phyloP scores from a whole-genome alignment of 192 early-diverging fungal genomes.

The Coemansia sp. region DNA sequence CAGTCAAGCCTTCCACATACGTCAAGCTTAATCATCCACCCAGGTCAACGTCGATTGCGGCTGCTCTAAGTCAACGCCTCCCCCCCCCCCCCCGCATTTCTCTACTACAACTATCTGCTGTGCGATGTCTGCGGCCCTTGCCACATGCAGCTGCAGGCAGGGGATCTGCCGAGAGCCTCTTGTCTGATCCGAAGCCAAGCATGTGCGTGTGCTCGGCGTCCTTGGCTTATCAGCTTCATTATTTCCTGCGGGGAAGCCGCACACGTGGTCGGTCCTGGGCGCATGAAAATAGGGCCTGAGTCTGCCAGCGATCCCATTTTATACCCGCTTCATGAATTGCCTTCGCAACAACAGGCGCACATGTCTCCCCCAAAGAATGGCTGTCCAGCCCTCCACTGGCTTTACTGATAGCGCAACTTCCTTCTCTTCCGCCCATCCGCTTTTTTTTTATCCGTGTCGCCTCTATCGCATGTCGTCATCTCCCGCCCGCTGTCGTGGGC shows the following conservation, averaged over 20 bases:
- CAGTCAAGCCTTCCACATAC: neutral
- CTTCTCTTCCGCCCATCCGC: neutral
- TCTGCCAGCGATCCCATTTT: neutral
- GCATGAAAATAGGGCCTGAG: neutral
- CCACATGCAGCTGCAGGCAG: neutral
- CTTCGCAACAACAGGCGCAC: neutral
- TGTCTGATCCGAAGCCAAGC: neutral
- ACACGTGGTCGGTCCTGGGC: neutral
- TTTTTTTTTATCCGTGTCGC: neutral
- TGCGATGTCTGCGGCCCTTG: neutral
- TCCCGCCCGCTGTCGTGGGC: slow-evolving; percentile 6
- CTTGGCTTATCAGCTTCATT: neutral
- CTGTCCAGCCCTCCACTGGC: neutral
- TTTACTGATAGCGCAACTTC: neutral
- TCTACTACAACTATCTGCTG: too few relatives aligned
- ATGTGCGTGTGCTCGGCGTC: neutral
- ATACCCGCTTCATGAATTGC: neutral
- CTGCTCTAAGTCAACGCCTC: too few relatives aligned
- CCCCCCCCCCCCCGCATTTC: too few relatives aligned
- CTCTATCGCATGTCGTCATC: slow-evolving; percentile 16
- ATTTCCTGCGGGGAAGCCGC: neutral
- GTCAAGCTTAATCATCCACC: neutral
- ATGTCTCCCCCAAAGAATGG: neutral
- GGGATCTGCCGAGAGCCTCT: neutral
- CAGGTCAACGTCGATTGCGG: too few relatives aligned